Percentiles rank a stretch among this genome's conserved stretches.
phyloP scores from a whole-genome alignment of 768 basidiomycete genomes.

The Rhodotorula sphaerocarpa region DNA sequence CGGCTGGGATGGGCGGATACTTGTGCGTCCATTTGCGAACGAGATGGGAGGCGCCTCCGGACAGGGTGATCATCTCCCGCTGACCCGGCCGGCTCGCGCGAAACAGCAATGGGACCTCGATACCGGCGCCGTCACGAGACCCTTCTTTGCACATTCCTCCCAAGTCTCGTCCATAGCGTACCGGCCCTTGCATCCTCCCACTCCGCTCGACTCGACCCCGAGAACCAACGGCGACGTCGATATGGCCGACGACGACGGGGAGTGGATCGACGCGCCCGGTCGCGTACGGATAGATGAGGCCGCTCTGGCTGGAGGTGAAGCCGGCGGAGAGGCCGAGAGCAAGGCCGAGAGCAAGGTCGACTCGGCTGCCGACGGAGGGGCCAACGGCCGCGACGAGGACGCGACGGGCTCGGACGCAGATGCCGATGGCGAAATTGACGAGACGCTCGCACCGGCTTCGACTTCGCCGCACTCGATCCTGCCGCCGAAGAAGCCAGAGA shows the following conservation, averaged over 20 bases:
- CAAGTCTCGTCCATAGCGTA: constrained; percentile 75
- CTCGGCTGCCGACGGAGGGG: background rate
- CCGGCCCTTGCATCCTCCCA: constrained; percentile 52
- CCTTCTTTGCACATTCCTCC: constrained; percentile 70
- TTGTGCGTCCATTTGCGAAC: background rate
- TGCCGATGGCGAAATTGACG: constrained; percentile 30
- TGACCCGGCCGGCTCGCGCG: background rate
- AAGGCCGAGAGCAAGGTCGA: background rate
- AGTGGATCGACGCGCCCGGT: background rate
- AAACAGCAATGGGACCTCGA: constrained; percentile 95
- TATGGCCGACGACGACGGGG: background rate
- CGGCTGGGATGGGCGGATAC: constrained; percentile 65
- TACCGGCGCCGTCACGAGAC: constrained; percentile 68
- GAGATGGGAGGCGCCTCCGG: too few relatives aligned
- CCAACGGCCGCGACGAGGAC: constrained; percentile 12
- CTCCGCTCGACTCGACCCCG: constrained; percentile 17
- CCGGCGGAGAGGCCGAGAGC: background rate
- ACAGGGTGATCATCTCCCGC: too few relatives aligned
- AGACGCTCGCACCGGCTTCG: background rate
- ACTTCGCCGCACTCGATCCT: constrained; percentile 4
- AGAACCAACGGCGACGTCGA: constrained; percentile 25
- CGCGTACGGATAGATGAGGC: constrained; percentile 8
- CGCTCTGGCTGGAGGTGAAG: background rate
- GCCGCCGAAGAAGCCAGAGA: background rate
- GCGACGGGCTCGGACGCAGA: constrained; percentile 41